These are phyloP conservation scores for Aspergillus steynii DNA, from an alignment of 495 filamentous ascomycete species.

Conservation along the genomic window DNA sequence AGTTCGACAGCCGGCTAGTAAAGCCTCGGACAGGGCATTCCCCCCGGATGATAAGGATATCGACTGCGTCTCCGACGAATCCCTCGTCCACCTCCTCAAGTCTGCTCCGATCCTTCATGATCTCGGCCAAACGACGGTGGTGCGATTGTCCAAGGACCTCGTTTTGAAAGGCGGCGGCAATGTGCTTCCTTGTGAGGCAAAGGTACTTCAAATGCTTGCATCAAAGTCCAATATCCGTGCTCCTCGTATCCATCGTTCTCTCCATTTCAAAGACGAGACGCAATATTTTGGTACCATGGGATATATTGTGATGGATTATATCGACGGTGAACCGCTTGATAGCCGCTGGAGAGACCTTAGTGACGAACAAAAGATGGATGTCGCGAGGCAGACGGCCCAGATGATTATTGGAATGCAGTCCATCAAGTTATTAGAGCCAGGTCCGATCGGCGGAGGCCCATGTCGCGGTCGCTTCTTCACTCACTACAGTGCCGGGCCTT, in stretches of 20 bases:
- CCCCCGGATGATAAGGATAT: not conserved
- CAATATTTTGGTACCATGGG: conserved; percentile 27
- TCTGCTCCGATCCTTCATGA: conserved; percentile 17
- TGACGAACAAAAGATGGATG: conserved; percentile 16
- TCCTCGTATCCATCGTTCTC: conserved; percentile 23
- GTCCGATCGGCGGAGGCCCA: conserved; percentile 26
- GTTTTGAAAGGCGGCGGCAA: conserved; percentile 23
- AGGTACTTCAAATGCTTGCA: conserved; percentile 17
- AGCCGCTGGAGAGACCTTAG: conserved; percentile 25
- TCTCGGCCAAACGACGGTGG: conserved; percentile 17
- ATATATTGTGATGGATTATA: conserved; percentile 38
- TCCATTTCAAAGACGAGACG: conserved; percentile 21
- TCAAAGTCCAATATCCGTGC: conserved; percentile 16
- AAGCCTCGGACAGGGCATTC: not conserved
- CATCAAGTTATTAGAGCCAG: conserved; percentile 21
- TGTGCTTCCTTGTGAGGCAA: conserved; percentile 21
- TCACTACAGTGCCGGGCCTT: conserved; percentile 32
- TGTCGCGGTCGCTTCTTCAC: conserved; percentile 31
- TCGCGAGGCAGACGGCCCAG: conserved; percentile 21
- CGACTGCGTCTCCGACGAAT: conserved; percentile 9
- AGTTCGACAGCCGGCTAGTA: not conserved
- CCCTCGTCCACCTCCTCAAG: conserved; percentile 18
- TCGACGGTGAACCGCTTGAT: conserved; percentile 26
- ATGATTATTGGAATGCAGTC: conserved; percentile 29
- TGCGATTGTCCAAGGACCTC: conserved; percentile 20